Percentiles rank a stretch among this genome's conserved stretches.
phyloP scores from a whole-genome alignment of 495 filamentous ascomycete genomes.

The Penicillium lagena region DNA sequence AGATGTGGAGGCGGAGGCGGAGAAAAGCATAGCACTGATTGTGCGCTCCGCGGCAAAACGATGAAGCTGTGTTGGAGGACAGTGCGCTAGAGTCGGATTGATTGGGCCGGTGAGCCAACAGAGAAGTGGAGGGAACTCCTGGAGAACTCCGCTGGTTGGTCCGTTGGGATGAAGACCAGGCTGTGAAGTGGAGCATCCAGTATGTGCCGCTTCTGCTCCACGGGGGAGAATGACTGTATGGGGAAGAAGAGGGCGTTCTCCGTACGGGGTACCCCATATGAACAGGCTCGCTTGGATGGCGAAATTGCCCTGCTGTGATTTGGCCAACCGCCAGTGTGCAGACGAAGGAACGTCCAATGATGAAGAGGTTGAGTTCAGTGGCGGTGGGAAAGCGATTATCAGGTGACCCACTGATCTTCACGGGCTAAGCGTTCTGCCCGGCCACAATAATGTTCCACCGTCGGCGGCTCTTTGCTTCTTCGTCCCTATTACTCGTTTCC shows the following conservation, averaged over 20 bases:
- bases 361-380: neutral
- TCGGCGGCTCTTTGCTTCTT: no score
- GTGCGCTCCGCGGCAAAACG: conserved; percentile 12
- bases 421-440: neutral
- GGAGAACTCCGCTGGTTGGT: conserved; percentile 7
- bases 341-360: conserved; percentile 7
- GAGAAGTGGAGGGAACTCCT: conserved; percentile 1
- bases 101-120: conserved; percentile 6
- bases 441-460: no score
- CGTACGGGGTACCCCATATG: conserved; percentile 9
- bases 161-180: neutral
- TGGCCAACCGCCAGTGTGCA: neutral
- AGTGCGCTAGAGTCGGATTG: conserved; percentile 1
- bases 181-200: conserved; percentile 3
- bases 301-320: conserved; percentile 3
- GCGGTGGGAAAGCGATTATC: conserved; percentile 22
- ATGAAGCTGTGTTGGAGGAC: conserved; percentile 1
- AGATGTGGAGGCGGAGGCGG: conserved; percentile 19
- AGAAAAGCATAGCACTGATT: conserved; percentile 19
- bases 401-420: neutral
- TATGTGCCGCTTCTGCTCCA: neutral
- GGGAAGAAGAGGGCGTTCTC: neutral
- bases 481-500: no score
- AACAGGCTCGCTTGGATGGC: neutral
- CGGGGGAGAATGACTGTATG: neutral